phyloP scores from a whole-genome alignment of 2,329 filamentous ascomycete genomes.

The Pestalotiopsis sp. region DNA sequence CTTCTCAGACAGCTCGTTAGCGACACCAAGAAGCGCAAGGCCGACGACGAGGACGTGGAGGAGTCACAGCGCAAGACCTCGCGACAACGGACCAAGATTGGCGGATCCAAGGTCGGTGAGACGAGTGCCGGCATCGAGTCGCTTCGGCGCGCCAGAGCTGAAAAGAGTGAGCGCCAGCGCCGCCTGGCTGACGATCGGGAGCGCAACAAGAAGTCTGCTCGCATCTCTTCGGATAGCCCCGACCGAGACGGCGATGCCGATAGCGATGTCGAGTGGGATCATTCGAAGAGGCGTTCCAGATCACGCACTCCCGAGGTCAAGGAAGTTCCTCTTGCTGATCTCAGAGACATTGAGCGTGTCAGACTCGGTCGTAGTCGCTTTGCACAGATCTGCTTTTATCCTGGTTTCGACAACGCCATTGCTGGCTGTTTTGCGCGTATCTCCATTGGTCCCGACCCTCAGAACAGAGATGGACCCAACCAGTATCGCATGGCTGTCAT shows the following conservation, averaged over 20 bases:
- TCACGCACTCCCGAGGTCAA: slow-evolving; percentile 58
- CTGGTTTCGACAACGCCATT: slow-evolving; percentile 81
- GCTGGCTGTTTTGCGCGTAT: slow-evolving; percentile 84
- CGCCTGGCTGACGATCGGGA: slow-evolving; percentile 64
- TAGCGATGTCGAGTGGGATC: slow-evolving; percentile 78
- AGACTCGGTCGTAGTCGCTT: slow-evolving; percentile 86
- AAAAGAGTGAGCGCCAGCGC: slow-evolving; percentile 65
- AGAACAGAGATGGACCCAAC: slow-evolving; percentile 59
- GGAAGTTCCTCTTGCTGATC: slow-evolving; percentile 69
- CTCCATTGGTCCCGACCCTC: slow-evolving; percentile 72
- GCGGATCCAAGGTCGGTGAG: slow-evolving; percentile 68
- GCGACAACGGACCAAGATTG: slow-evolving; percentile 68
- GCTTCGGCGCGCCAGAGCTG: slow-evolving; percentile 61
- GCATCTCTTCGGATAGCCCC: slow-evolving; percentile 37
- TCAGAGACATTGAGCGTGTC: slow-evolving; percentile 82
- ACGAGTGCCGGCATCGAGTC: slow-evolving; percentile 73
- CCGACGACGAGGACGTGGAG: slow-evolving; percentile 75
- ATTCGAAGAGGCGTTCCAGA: slow-evolving; percentile 48
- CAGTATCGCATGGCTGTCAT: slow-evolving; percentile 89
- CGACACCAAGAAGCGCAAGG: slow-evolving; percentile 77
- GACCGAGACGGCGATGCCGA: slow-evolving; percentile 67
- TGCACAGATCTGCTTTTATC: slow-evolving; percentile 89
- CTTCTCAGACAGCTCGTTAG: slow-evolving; percentile 77
- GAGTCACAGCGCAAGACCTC: slow-evolving; percentile 75
- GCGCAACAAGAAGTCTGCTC: slow-evolving; percentile 52